Conservation (phyloP, 306 rosid genomes). For the Hippophae rhamnoides region DNA sequence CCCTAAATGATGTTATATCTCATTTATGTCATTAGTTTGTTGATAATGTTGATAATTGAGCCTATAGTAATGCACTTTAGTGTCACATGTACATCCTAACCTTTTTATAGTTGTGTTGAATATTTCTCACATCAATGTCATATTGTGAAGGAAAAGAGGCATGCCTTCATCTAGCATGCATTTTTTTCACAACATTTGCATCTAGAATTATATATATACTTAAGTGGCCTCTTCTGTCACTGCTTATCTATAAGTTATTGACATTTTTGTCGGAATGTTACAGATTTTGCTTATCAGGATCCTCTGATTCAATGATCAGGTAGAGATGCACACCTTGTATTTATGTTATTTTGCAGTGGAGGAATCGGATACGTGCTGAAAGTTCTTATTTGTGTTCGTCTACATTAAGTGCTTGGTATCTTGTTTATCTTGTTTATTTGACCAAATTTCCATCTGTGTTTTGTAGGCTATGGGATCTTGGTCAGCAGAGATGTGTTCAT, state of each 20-base stretch:
- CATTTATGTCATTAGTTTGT: too few relatives aligned
- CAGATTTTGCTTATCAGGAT: constrained; percentile 95
- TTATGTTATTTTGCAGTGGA: not conserved
- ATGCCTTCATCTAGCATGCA: not conserved
- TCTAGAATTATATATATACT: too few relatives aligned
- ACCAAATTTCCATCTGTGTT: constrained; percentile 20
- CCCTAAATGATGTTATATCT: too few relatives aligned
- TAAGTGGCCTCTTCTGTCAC: too few relatives aligned
- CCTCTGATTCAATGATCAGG: constrained; percentile 99
- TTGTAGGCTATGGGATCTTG: constrained; percentile 94
- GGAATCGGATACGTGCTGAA: not conserved
- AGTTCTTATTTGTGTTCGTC: not conserved
- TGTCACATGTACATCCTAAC: too few relatives aligned
- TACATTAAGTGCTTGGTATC: constrained; percentile 6
- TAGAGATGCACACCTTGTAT: constrained; percentile 17
- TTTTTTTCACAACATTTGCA: too few relatives aligned
- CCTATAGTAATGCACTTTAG: too few relatives aligned
- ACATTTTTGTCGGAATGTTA: constrained; percentile 21
- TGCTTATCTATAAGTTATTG: not conserved
- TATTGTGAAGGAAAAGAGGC: not conserved
- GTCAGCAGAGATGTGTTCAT: constrained; percentile 96
- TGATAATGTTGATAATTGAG: too few relatives aligned
- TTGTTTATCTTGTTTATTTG: constrained; percentile 12
- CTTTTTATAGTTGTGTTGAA: too few relatives aligned
- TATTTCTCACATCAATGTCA: too few relatives aligned